These are phyloP conservation scores for Coelastrella sp. DNA, from an alignment of 139 green algal genomes.

Conservation along the genomic window DNA sequence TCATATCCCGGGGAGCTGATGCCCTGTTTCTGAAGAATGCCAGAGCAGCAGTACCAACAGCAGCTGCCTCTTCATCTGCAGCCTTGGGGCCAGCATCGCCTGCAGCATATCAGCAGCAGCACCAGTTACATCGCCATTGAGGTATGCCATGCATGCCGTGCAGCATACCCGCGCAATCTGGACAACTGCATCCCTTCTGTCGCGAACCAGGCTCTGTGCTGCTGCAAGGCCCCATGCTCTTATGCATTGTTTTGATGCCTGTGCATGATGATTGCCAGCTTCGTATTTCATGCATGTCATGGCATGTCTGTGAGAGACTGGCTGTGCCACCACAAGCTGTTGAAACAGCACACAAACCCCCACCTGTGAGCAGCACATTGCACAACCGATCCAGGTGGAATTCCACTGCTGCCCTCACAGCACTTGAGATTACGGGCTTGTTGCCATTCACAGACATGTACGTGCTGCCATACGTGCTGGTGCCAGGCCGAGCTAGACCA, in stretches of 20 bases:
- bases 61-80: constrained; percentile 28
- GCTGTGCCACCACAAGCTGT: background rate
- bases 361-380: background rate
- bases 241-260: no score
- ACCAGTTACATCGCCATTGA: no score
- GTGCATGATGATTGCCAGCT: no score
- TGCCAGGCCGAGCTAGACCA: constrained; percentile 25
- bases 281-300: background rate
- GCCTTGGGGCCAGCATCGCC: constrained; percentile 8
- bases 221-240: no score
- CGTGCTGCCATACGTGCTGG: constrained; percentile 18
- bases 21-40: constrained; percentile 51
- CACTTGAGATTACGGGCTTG: background rate
- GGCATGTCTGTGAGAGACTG: no score
- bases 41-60: constrained; percentile 38
- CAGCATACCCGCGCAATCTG: background rate
- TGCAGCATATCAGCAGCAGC: background rate
- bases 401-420: constrained; percentile 3
- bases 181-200: background rate
- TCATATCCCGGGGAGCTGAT: constrained; percentile 41
- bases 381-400: background rate
- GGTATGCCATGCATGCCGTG: no score
- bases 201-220: no score
- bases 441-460: constrained; percentile 24
- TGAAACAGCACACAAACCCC: background rate